Base-by-base conservation (phyloP, 768 basidiomycete genomes). In the Exidia glandulosa region DNA sequence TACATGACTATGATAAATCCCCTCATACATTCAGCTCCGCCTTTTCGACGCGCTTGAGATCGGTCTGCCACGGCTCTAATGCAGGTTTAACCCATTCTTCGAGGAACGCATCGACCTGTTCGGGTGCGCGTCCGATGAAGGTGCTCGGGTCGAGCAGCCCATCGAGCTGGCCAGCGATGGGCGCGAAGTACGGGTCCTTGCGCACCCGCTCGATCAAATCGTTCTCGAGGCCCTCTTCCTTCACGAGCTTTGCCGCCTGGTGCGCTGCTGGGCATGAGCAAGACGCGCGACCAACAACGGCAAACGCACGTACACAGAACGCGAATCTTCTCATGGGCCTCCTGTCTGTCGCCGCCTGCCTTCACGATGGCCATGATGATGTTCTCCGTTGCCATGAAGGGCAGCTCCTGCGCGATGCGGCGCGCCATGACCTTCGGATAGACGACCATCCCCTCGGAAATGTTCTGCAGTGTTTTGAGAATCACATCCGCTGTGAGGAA, bases 361-460 rank as follows among this genome's bases (percentile, higher is more conserved):
- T 90, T 96, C 63, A 98, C 96, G 47, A 99, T 83, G 1, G 93
- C 93, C 96, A 99, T 98, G 75, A 98, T 98, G 73, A 99, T 81
- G 72, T 99, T 99, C 74, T 99, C 96, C 2, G 96, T 99, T 3
- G 95, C 94, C 96, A 99, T 98, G 81, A 98, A 98, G 1, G 96
- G 96, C 33, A 99, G 80, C 72, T 99, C 96, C 71, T 97, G 91
- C 2, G 85, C 73, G 71, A 99, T 94, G 36, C 92, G 85, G 45
- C 93, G 84, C 10, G 81, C 90, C 64, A 99, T 98, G 62, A 99
- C 95, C 70, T 83, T 87, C 10, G 96, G 96, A 72, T 98, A 98
- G 59, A 99, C 94, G n/a, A 98, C 94, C n/a, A 99, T 81, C 0
- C 95, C 96, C 74, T 98, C 96, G 2, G 89, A 90, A 67, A 99